Evolutionary conservation across 1,139 yeast species (phyloP).

Genomic region (Taiozyma sp.): DNA sequence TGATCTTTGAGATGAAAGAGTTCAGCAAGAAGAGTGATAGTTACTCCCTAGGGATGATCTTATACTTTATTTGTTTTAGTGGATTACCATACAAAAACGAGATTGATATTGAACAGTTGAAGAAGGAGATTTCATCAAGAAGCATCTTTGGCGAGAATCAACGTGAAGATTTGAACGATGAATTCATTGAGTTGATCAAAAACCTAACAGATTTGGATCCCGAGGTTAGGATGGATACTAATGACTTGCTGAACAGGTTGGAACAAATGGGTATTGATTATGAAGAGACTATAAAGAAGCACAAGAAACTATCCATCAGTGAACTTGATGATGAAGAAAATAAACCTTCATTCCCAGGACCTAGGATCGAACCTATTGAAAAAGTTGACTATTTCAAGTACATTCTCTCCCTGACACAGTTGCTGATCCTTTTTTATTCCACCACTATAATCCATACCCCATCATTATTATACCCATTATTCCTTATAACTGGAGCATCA

Average conservation of each 20-base stretch:
- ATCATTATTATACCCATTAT: neutral
- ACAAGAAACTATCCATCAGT: slow-evolving; percentile 3
- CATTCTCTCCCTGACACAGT: neutral
- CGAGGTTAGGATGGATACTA: slow-evolving; percentile 38
- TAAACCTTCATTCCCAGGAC: neutral
- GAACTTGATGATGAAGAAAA: neutral
- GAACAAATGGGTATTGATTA: slow-evolving; percentile 13
- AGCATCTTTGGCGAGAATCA: slow-evolving; percentile 21
- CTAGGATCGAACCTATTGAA: neutral
- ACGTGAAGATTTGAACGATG: slow-evolving; percentile 33
- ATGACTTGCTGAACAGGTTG: slow-evolving; percentile 31
- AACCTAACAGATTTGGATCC: slow-evolving; percentile 33
- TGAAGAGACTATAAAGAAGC: neutral
- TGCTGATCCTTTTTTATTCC: neutral
- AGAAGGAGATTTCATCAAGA: slow-evolving; percentile 34
- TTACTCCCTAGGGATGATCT: slow-evolving; percentile 76
- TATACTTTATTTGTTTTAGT: slow-evolving; percentile 69
- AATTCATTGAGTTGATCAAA: slow-evolving; percentile 34
- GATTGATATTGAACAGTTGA: slow-evolving; percentile 31
- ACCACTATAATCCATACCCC: neutral
- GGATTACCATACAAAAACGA: slow-evolving; percentile 54
- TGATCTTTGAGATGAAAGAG: slow-evolving; percentile 36
- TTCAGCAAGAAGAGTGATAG: slow-evolving; percentile 71
- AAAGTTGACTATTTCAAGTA: neutral
- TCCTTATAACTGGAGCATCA: neutral